Base-by-base conservation (phyloP, 2,329 filamentous ascomycete species). In the Nemania sp. region DNA sequence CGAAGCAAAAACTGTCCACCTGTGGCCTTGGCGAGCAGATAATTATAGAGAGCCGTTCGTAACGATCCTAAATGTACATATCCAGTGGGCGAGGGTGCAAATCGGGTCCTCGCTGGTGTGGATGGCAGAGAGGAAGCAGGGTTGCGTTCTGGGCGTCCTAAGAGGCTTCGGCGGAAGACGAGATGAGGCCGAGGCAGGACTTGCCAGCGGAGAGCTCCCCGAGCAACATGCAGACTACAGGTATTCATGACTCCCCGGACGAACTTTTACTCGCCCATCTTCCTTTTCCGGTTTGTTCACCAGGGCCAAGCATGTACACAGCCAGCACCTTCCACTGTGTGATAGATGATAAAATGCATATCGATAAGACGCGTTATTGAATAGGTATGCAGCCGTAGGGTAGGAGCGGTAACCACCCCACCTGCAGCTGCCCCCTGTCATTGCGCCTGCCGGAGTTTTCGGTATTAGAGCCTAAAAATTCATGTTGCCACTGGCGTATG, bases 31-130 rank as follows among this genome's bases (percentile, higher is more conserved):
- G 94, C 92, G n/a, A 96, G 80, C 4, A 99, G 77, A 63, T 93
- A 97, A 67, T 96, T 97, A 76, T 91, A 97, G n/a, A 99, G 74
- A 0, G 95, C 95, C 0, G 94, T 99, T 54, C 94, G 81, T 30
- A 99, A 73, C 0, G 92, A 96, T 3, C 94, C 94, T 11, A 99
- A 78, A 72, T 99, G 94, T 20, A 99, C 80, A 65, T 93, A 92
- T 1, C 94, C 94, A 0, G 94, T 99, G 0, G 94, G 94, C 1
- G 94, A 97, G 0, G 94, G 94, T 1, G 95, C 94, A 72, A 99
- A 99, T 41, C 94, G 86, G 15, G 94, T 90, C 70, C 90, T 80
- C 54, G 84, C 84, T 40, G 89, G 88, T 6, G 68, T 72, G 23
- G 75, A 73, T 23, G 84, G 81, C 14, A 82, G 75, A 41, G 73